These are phyloP conservation scores for Hypoxylon fragiforme DNA, from an alignment of 495 filamentous ascomycete species.

Conservation along the genomic window DNA sequence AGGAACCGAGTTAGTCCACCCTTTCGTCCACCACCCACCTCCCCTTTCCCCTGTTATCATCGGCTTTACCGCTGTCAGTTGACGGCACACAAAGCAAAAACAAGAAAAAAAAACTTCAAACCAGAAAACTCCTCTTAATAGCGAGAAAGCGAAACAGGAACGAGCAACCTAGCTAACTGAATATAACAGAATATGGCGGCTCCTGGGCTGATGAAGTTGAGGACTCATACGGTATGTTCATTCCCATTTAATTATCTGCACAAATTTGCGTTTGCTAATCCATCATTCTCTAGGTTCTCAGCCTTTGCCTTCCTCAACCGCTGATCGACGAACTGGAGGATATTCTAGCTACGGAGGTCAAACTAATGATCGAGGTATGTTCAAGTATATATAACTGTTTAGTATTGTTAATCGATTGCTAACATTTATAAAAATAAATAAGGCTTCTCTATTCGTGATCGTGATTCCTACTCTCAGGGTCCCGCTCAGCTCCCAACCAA, in stretches of 20 bases:
- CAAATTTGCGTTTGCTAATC: conserved; percentile 26
- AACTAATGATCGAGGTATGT: conserved; percentile 43
- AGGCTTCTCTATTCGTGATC: conserved; percentile 74
- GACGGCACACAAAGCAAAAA: not conserved
- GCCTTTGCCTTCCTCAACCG: conserved; percentile 42
- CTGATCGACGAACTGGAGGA: conserved; percentile 47
- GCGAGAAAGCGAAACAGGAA: not conserved
- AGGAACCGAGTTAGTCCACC: conserved; percentile 72
- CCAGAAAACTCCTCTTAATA: not conserved
- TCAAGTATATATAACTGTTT: conserved; percentile 17
- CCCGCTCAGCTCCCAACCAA: conserved; percentile 81
- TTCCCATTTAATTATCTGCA: conserved; percentile 4
- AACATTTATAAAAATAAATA: not conserved
- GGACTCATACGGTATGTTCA: conserved; percentile 69
- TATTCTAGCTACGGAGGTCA: conserved; percentile 36
- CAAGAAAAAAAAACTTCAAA: too few species aligned
- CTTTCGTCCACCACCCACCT: conserved; percentile 25
- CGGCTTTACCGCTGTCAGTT: conserved; percentile 13
- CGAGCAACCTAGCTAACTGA: conserved; percentile 45
- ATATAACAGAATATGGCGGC: conserved; percentile 66
- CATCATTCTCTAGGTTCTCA: conserved; percentile 43
- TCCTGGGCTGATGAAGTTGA: conserved; percentile 99
- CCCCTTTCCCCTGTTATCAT: conserved; percentile 28
- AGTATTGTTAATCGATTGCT: not conserved
- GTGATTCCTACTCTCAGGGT: conserved; percentile 67